phyloP scores from a whole-genome alignment of 176 grass and related monocot species.

The Bolboschoenus planiculmis region DNA sequence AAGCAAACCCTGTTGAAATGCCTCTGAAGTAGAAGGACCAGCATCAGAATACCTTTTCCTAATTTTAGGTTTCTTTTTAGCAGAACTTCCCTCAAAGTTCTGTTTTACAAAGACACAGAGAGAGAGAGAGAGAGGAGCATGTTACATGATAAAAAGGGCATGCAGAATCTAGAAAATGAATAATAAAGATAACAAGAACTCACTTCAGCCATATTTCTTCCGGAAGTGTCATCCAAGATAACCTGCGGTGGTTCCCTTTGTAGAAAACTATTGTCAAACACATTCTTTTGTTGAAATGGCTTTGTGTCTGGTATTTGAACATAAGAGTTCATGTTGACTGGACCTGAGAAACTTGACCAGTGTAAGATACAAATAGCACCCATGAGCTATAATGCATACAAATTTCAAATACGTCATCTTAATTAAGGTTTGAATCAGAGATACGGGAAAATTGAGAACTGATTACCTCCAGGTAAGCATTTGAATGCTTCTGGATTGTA shows the following conservation, averaged over 20 bases:
- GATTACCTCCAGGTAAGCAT: slow-evolving; percentile 67
- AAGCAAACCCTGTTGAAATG: slow-evolving; percentile 62
- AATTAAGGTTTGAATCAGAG: neutral
- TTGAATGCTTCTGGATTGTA: slow-evolving; percentile 70
- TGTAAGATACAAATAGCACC: slow-evolving; percentile 40
- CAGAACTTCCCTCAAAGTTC: slow-evolving; percentile 37
- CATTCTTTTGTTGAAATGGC: slow-evolving; percentile 43
- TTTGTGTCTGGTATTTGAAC: slow-evolving; percentile 44
- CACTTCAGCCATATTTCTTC: slow-evolving; percentile 48
- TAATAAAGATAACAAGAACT: slow-evolving; percentile 32
- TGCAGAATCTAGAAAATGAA: slow-evolving; percentile 17
- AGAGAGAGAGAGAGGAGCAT: slow-evolving; percentile 12
- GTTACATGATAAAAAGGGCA: slow-evolving; percentile 4
- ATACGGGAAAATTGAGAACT: slow-evolving; percentile 34
- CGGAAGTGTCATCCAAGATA: slow-evolving; percentile 41
- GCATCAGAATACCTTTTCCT: slow-evolving; percentile 58
- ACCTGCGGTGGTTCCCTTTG: slow-evolving; percentile 33
- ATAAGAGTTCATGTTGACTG: slow-evolving; percentile 40
- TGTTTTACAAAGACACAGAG: slow-evolving; percentile 40
- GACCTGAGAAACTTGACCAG: slow-evolving; percentile 90
- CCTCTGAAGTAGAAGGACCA: slow-evolving; percentile 50
- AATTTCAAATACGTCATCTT: neutral
- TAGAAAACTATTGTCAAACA: slow-evolving; percentile 22
- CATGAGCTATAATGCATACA: neutral
- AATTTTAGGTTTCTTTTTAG: slow-evolving; percentile 85